Conservation (phyloP, 2,329 filamentous ascomycete species). For the Plectosphaerella plurivora region DNA sequence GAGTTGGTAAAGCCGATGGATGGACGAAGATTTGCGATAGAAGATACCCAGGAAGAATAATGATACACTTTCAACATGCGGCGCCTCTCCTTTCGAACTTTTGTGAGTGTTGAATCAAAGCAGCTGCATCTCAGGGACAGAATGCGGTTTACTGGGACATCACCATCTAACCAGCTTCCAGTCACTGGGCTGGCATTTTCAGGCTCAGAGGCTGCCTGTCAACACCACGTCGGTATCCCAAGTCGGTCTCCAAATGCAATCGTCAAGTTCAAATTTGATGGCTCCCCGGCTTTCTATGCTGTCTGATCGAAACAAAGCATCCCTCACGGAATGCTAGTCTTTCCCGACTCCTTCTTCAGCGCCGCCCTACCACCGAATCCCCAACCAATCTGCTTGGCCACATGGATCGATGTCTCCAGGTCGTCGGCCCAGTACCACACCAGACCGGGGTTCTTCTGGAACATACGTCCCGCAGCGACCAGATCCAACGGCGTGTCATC, state of each 20-base stretch:
- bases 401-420: conserved; percentile 34
- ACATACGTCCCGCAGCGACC: conserved; percentile 39
- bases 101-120: too few species aligned
- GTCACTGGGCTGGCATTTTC: too few species aligned
- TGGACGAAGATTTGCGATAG: background rate
- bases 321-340: background rate
- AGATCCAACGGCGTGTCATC: conserved; percentile 37
- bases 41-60: background rate
- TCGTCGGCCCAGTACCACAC: conserved; percentile 47
- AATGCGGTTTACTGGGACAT: too few species aligned
- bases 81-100: too few species aligned
- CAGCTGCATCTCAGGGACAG: too few species aligned
- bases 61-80: background rate
- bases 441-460: conserved; percentile 49
- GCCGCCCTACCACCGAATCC: conserved; percentile 39
- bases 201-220: too few species aligned
- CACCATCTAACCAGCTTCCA: too few species aligned
- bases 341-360: background rate
- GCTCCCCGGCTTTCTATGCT: background rate
- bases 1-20: background rate
- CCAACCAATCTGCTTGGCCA: conserved; percentile 49
- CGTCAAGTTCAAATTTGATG: too few species aligned
- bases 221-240: too few species aligned
- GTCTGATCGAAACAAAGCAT: too few species aligned
- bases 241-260: too few species aligned